Base-by-base conservation (phyloP, 2,329 filamentous ascomycete genomes). In the Thielaviopsis populi region DNA sequence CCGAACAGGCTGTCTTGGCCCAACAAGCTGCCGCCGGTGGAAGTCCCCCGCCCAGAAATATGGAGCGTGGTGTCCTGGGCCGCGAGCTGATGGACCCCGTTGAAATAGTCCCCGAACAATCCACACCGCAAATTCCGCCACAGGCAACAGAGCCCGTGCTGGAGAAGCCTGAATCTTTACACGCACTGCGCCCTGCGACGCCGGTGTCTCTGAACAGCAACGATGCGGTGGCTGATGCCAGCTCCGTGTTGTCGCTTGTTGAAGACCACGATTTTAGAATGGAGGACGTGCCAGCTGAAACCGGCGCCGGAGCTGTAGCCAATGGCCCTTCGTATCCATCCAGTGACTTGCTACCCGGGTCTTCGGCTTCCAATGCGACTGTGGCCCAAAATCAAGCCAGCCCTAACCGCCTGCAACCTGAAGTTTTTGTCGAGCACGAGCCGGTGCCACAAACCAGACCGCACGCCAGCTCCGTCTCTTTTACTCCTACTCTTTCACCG, bases 11-110 rank as follows among this genome's bases (percentile, higher is more conserved):
- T 19, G 62, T 24, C 7, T 30, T 58, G 24, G 46, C 40, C 4
- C 46, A 60, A 19, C 62, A 61, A 19, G 63, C 64, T 60, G 37
- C 62, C 27, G 41, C 58, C 19, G 37, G 50, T 30, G 58, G 48
- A 2, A 41, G 61, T 10, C 30, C 37, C 15, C 59, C 65, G 27
- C 60, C 56, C 8, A 37, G 59, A 7, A 66, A 63, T 30, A 59
- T 66, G 61, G 64, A 66, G 33, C 64, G 67, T 40, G 66, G 67
- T 24, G 67, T 66, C 8, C 56, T 67, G 11, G 67, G 67, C n/a
- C 64, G 66, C 33, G 67, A 68, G 59, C 66, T 66, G 30, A 66
- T 66, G 64, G 61, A 66, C 17, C 54, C 64, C 1, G 64, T 48
- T 43, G 61, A 66, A 56, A 54, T 66, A 37, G 50, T 63, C 27